Evolutionary conservation across 805 yeast genomes (phyloP).

Genomic region (Ogataea neopini): DNA sequence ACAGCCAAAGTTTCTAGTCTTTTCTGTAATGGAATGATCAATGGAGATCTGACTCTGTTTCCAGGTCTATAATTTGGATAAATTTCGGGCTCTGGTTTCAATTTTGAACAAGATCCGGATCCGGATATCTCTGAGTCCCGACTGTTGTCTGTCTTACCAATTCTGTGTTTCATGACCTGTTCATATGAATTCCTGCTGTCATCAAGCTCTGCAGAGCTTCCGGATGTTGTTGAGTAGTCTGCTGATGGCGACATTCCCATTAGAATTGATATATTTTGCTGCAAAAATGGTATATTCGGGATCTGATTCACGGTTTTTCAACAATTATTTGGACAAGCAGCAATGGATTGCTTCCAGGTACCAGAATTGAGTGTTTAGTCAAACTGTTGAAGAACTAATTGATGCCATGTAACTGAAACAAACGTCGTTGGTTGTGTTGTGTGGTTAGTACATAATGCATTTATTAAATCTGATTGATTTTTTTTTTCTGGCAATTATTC

Average conservation of each 20-base stretch:
- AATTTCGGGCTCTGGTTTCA: neutral
- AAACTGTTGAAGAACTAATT: neutral
- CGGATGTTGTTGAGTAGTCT: neutral
- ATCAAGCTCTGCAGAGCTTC: neutral
- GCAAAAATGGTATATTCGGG: neutral
- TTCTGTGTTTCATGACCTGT: neutral
- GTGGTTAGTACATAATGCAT: conserved; percentile 1
- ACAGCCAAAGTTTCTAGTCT: conserved; percentile 69
- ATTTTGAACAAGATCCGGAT: neutral
- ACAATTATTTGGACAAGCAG: neutral
- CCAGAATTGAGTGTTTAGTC: neutral
- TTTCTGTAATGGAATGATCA: conserved; percentile 53
- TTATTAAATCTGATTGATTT: neutral
- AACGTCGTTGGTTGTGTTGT: neutral
- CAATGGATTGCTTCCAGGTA: neutral
- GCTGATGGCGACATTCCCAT: conserved; percentile 6
- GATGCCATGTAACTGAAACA: neutral
- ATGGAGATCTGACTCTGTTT: conserved; percentile 52
- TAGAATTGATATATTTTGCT: neutral
- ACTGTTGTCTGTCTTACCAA: neutral
- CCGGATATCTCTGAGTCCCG: neutral
- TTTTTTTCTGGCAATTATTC: neutral
- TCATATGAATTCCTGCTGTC: neutral
- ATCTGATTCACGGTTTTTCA: neutral
- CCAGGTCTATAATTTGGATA: conserved; percentile 26